A percentile compares a stretch with the other conserved stretches of the same genome.
These are phyloP conservation scores for Ajuga reptans DNA, from an alignment of 305 asterid species.

Conservation along the genomic window DNA sequence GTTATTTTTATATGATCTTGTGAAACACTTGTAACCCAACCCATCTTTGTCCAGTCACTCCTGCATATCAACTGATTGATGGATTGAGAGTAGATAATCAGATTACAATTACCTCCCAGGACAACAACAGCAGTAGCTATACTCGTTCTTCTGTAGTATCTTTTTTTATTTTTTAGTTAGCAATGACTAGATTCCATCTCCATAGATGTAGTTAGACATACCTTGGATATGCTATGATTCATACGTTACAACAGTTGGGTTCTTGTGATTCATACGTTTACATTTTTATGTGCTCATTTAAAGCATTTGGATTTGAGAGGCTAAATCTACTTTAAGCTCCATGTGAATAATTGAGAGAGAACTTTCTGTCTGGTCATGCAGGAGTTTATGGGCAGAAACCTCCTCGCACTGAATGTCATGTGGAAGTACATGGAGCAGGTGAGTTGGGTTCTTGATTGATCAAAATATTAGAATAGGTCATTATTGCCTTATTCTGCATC, in stretches of 20 bases:
- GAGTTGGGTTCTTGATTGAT: conserved; percentile 16
- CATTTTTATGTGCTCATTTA: not conserved
- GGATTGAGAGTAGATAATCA: not conserved
- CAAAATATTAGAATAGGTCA: conserved; percentile 1
- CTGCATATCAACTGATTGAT: not conserved
- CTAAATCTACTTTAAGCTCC: not conserved
- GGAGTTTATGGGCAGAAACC: conserved; percentile 98
- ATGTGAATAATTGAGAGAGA: conserved; percentile 2
- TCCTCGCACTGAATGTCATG: conserved; percentile 93
- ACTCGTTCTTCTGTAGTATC: not conserved
- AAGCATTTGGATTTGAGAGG: not conserved
- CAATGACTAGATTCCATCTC: not conserved
- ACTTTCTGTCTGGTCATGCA: conserved; percentile 27
- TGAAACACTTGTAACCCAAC: not conserved
- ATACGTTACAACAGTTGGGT: no score
- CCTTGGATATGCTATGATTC: not conserved
- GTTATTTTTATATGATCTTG: not conserved
- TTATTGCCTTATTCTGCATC: conserved; percentile 9
- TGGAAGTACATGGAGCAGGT: conserved; percentile 99
- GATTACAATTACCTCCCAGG: not conserved
- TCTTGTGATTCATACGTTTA: no score
- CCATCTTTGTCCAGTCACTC: not conserved
- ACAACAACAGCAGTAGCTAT: not conserved
- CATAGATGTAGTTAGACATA: not conserved
- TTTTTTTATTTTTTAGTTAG: not conserved